Evolutionary conservation across 148 eudicot genomes (phyloP).

Genomic region (Silene uniflora): DNA sequence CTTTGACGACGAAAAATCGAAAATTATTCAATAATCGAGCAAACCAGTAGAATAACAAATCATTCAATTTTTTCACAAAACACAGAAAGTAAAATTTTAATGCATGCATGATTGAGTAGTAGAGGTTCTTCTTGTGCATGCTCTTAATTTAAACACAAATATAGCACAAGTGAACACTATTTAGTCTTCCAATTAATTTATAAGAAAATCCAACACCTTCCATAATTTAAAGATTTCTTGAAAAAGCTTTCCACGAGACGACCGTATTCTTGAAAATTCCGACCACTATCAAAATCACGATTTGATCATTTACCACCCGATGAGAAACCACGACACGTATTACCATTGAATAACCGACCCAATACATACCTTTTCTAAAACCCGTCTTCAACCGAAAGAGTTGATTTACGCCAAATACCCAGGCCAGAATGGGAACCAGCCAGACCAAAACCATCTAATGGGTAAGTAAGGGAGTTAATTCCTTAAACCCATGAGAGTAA

Average conservation of each 20-base stretch:
- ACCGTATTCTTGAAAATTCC: constrained; percentile 6
- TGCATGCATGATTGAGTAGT: neutral
- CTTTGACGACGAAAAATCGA: too few relatives aligned
- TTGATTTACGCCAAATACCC: constrained; percentile 8
- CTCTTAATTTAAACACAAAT: neutral
- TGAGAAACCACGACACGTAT: neutral
- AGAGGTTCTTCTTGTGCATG: neutral
- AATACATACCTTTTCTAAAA: constrained; percentile 14
- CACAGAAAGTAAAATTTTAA: neutral
- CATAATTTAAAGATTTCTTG: neutral
- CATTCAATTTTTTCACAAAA: neutral
- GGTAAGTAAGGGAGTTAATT: constrained; percentile 23
- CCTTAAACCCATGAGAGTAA: constrained; percentile 26
- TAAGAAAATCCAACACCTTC: constrained; percentile 5
- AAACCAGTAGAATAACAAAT: neutral
- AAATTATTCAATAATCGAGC: neutral
- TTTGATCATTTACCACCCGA: neutral
- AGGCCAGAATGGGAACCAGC: constrained; percentile 12
- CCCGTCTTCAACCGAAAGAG: constrained; percentile 18
- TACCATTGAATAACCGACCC: constrained; percentile 15
- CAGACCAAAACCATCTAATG: constrained; percentile 4
- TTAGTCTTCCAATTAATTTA: constrained; percentile 15
- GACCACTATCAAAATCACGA: neutral
- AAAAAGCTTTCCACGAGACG: constrained; percentile 8
- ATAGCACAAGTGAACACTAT: neutral